phyloP scores from a whole-genome alignment of 2,329 filamentous ascomycete genomes.

The Amauroascus niger region DNA sequence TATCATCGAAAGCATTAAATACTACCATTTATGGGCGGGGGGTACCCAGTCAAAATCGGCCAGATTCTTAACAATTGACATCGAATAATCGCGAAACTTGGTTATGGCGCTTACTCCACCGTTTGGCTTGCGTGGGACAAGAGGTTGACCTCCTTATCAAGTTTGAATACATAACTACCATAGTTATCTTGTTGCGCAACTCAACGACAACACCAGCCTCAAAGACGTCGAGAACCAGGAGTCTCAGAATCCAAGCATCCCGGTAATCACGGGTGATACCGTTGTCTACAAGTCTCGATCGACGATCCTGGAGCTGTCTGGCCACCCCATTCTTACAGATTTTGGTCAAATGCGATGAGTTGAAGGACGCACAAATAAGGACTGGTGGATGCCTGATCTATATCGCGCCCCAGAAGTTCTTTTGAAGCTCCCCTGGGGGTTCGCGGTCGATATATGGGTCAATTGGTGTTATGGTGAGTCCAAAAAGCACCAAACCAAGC shows the following conservation, averaged over 20 bases:
- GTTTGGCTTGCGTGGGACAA: conserved; percentile 22
- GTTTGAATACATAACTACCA: too few relatives aligned
- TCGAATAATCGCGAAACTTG: conserved; percentile 21
- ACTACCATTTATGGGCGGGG: too few relatives aligned
- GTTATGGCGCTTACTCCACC: conserved; percentile 22
- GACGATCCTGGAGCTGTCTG: conserved; percentile 15
- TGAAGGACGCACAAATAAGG: conserved; percentile 7
- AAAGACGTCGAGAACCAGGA: conserved; percentile 15
- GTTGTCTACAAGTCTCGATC: too few relatives aligned
- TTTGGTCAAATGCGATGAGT: conserved; percentile 19
- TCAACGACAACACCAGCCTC: conserved; percentile 11
- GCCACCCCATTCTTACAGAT: conserved; percentile 19
- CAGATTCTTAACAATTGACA: conserved; percentile 19
- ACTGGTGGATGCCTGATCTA: conserved; percentile 23
- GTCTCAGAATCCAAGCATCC: conserved; percentile 8
- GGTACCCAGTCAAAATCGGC: conserved; percentile 21
- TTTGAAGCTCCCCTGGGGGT: conserved; percentile 20
- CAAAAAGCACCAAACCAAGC: too few relatives aligned
- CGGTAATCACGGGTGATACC: conserved; percentile 7
- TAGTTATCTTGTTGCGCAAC: conserved; percentile 14
- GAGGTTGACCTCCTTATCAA: too few relatives aligned
- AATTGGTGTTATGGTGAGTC: conserved; percentile 22
- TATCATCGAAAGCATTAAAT: conserved; percentile 19
- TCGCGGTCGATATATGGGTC: conserved; percentile 23
- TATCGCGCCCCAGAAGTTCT: conserved; percentile 23